Conservation (phyloP, 2,329 filamentous ascomycete genomes). For the Colletotrichum sp. region DNA sequence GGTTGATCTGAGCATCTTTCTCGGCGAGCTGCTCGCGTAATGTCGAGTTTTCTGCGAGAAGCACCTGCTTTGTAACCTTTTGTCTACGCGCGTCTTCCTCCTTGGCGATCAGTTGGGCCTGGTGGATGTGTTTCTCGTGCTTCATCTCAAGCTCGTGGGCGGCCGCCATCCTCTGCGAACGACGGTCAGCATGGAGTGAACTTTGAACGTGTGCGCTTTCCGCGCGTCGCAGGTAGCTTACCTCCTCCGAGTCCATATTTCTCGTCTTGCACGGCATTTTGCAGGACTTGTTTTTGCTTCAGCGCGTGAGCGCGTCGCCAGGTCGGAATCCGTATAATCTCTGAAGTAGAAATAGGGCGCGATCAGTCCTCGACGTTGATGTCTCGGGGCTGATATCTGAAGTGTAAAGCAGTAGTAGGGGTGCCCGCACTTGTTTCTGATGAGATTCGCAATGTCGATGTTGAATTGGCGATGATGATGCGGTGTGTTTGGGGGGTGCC, state of each 20-base stretch:
- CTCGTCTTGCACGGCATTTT: constrained; percentile 20
- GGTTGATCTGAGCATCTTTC: constrained; percentile 64
- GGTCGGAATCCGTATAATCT: neutral
- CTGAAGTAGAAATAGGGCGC: neutral
- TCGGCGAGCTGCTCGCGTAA: constrained; percentile 68
- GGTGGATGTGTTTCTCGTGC: constrained; percentile 69
- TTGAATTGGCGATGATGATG: neutral
- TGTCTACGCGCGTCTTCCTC: constrained; percentile 77
- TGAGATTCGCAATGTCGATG: neutral
- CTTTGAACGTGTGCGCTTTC: neutral
- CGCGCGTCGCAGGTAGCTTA: neutral
- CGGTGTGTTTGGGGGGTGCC: constrained; percentile 6
- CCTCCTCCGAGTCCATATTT: constrained; percentile 20
- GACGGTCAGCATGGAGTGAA: neutral
- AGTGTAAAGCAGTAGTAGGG: neutral
- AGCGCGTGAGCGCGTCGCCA: constrained; percentile 7
- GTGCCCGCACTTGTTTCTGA: neutral
- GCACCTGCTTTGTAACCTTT: constrained; percentile 71
- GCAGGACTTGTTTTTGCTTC: neutral
- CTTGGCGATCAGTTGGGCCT: constrained; percentile 71
- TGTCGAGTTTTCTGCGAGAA: constrained; percentile 76
- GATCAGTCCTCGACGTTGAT: neutral
- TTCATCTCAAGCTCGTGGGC: constrained; percentile 69
- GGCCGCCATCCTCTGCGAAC: constrained; percentile 45
- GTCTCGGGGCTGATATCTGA: neutral